Evolutionary conservation across 2,329 filamentous ascomycete species (phyloP), one percentile per base, ranked within the genome.

Genomic region (Byssothecium circinans): DNA sequence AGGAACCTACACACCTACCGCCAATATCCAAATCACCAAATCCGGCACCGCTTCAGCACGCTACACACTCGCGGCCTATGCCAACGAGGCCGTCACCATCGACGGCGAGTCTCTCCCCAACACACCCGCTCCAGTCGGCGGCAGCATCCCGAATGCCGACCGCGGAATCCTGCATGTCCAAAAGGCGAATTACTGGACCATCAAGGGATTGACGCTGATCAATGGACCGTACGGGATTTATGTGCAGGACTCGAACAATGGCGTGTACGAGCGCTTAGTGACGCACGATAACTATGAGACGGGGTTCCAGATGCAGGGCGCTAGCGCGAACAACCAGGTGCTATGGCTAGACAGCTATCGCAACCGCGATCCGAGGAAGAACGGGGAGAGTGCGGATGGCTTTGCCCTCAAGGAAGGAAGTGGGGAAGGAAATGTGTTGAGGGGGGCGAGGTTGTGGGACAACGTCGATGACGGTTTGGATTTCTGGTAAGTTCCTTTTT

Each of bases 381-480:
- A 79, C 36, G 77, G 77, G 12, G 77, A 79, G 58, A 76, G 72
- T 32, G 77, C 77, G 8, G 77, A 79, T 43, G 77, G 77, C 1
- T 75, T 79, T 36, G 77, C 70, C 2, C 74, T 71, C 57, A 79
- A 79, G 57, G 70, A 74, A 36, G 77, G 77, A 6, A 66, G 60
- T 1, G 77, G 77, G 2, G 68, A 69, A 17, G 77, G 77, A 8
- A 79, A 79, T 41, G 53, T 74, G 1, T 53, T 79, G 6, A 70
- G 71, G 22, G 74, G 74, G 5, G 73, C 75, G 0, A 70, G 77
- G 15, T 66, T 79, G 0, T 79, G 75, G 75, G 71, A 79, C 43
- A 79, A 79, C 25, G 77, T 78, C 6, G 77, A 79, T 32, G 77
- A 79, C 43, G 77, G 77, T 1, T 62, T 78, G 4, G 75, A 78